A percentile compares a stretch with the other conserved stretches of the same genome.
Conservation (phyloP, 1,284 basidiomycete genomes). For the Meripilus lineatus region DNA sequence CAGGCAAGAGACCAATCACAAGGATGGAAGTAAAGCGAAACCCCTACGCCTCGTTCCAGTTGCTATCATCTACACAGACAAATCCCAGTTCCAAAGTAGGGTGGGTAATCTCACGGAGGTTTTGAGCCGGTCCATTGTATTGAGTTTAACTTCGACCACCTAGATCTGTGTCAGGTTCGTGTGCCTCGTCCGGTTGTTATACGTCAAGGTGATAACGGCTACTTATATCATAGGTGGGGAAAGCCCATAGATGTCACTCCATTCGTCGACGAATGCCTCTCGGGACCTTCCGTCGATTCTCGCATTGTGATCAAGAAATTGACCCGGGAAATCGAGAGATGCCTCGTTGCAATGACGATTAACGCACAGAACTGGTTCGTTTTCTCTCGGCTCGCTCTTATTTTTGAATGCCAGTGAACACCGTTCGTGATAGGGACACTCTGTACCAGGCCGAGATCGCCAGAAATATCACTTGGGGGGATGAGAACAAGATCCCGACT, state of each 20-base stretch:
- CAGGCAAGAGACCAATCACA: conserved; percentile 38
- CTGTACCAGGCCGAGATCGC: conserved; percentile 81
- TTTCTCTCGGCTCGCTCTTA: not conserved
- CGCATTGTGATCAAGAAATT: conserved; percentile 78
- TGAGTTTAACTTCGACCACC: not conserved
- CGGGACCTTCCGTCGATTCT: conserved; percentile 52
- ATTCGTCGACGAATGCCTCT: conserved; percentile 73
- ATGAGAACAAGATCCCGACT: conserved; percentile 63
- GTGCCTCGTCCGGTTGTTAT: not conserved
- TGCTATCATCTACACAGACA: conserved; percentile 91
- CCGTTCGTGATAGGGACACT: conserved; percentile 61
- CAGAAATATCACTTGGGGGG: conserved; percentile 80
- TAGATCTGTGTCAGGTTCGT: conserved; percentile 14
- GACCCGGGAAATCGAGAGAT: conserved; percentile 65
- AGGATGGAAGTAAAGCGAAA: conserved; percentile 9
- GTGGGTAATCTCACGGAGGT: conserved; percentile 37
- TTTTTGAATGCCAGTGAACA: not conserved
- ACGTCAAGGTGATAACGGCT: not conserved
- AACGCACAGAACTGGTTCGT: conserved; percentile 90
- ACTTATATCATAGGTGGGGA: conserved; percentile 57
- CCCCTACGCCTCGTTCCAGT: conserved; percentile 67
- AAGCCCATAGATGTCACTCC: conserved; percentile 70
- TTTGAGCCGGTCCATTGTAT: not conserved
- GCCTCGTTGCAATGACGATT: conserved; percentile 72
- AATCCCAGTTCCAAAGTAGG: conserved; percentile 83